Conservation (phyloP, 176 grass and related monocot genomes). For the Cymbopogon citratus region DNA sequence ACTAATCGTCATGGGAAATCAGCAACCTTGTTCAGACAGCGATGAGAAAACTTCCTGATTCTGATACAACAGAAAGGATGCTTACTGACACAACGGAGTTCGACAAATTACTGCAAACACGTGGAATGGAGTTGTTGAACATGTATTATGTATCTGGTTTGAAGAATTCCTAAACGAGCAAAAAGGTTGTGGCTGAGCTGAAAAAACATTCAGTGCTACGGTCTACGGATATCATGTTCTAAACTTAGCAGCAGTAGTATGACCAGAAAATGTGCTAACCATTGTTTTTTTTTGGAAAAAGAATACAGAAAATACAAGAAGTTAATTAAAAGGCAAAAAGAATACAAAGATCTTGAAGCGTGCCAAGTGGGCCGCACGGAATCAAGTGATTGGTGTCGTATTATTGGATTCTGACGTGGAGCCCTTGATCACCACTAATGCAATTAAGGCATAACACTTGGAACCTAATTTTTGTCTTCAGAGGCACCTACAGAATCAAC, state of each 20-base stretch:
- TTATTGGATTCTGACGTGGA: constrained; percentile 13
- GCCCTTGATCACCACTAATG: not conserved
- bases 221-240: not conserved
- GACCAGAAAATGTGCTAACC: not conserved
- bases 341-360: not conserved
- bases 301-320: not conserved
- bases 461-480: constrained; percentile 33
- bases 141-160: not conserved
- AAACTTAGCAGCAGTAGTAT: not conserved
- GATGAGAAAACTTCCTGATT: not conserved
- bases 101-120: not conserved
- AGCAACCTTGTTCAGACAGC: not conserved
- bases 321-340: not conserved
- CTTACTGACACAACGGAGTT: not conserved
- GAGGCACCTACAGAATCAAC: constrained; percentile 1
- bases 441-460: constrained; percentile 4
- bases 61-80: not conserved
- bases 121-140: not conserved
- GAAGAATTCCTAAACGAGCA: not conserved
- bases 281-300: not conserved
- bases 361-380: not conserved
- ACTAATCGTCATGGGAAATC: too few species aligned
- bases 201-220: not conserved
- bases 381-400: not conserved
- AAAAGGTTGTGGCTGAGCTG: not conserved